Base-by-base conservation (phyloP, 1,284 basidiomycete genomes). In the Leccinum fallax region DNA sequence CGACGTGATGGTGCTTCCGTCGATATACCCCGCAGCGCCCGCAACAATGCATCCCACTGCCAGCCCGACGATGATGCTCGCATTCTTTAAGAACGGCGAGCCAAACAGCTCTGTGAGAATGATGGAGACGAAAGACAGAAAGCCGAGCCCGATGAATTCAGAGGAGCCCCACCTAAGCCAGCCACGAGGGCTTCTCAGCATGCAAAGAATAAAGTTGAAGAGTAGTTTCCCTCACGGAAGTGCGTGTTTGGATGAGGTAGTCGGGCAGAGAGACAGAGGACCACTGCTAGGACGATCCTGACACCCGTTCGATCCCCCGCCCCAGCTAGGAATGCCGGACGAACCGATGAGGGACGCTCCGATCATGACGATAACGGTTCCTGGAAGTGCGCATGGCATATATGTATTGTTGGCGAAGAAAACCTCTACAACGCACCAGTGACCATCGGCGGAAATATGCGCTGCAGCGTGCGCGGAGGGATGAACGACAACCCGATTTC, bases 111-210 rank as follows among this genome's bases (percentile, higher is more conserved):
- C 90, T 0, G 85, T 87, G 11, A 94, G 71, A 65, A 94, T 82
- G 67, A 95, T 93, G 7, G 85, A 84, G 56, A 88, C 71, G 76
- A 95, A 95, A 0, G 87, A 88, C 21, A 95, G 79, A 81, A 95
- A 94, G 0, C 93, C 94, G 36, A 95, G 84, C 3, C 93, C 92
- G 54, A 94, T 88, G 76, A 92, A 93, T 69, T 93, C 83, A 0
- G 91, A 87, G 0, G 89, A 89, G 16, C 92, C 91, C 89, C 90
- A 93, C 40, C 84, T 86, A 61, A 21, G 13, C 0, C 16, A 36
- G 5, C 3, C 9, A 2, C 13, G 63, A 26, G 63, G 48, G 24
- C 5, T 21, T 16, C 2, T 10, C 34, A 40, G 8, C 13, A 30
- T 32, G 30, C 28, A 30, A 34, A 13, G 19, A 19, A 19, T 19